Percentiles rank a stretch among this genome's conserved stretches.
These are phyloP conservation scores for Yamadazyma paraphyllophila DNA, from an alignment of 805 yeast species.

Conservation along the genomic window DNA sequence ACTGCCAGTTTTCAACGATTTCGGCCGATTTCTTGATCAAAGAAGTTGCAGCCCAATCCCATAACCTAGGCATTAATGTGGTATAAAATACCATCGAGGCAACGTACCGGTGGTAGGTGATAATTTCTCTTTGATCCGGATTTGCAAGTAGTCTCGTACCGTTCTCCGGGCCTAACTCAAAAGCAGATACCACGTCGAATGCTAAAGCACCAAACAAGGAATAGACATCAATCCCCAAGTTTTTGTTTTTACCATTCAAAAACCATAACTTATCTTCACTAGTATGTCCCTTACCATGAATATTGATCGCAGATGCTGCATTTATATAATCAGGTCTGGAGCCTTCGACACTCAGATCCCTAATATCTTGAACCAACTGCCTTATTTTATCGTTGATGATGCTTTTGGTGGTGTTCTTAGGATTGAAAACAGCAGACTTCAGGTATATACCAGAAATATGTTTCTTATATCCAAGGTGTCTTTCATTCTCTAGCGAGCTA, in stretches of 20 bases:
- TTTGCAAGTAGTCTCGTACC: constrained; percentile 45
- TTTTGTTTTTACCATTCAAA: constrained; percentile 17
- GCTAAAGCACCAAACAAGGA: constrained; percentile 68
- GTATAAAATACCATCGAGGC: constrained; percentile 67
- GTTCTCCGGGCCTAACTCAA: constrained; percentile 53
- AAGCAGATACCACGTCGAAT: constrained; percentile 64
- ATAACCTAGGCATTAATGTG: constrained; percentile 54
- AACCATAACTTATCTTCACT: constrained; percentile 29
- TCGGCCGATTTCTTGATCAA: constrained; percentile 36
- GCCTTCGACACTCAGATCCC: constrained; percentile 29
- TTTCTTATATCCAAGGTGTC: constrained; percentile 42
- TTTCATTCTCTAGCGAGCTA: constrained; percentile 48
- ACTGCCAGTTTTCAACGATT: constrained; percentile 47
- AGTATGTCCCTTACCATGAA: constrained; percentile 33
- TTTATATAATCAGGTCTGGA: constrained; percentile 32
- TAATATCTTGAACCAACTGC: constrained; percentile 26
- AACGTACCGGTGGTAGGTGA: constrained; percentile 45
- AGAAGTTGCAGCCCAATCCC: constrained; percentile 47
- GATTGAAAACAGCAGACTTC: constrained; percentile 32
- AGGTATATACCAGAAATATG: constrained; percentile 31
- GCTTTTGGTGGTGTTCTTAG: constrained; percentile 26
- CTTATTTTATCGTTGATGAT: constrained; percentile 25
- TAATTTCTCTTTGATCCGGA: constrained; percentile 36
- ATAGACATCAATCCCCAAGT: constrained; percentile 53
- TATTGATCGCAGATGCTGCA: constrained; percentile 29